Evolutionary conservation across 495 filamentous ascomycete species (phyloP).

Genomic region (Lichenothelia convexa): DNA sequence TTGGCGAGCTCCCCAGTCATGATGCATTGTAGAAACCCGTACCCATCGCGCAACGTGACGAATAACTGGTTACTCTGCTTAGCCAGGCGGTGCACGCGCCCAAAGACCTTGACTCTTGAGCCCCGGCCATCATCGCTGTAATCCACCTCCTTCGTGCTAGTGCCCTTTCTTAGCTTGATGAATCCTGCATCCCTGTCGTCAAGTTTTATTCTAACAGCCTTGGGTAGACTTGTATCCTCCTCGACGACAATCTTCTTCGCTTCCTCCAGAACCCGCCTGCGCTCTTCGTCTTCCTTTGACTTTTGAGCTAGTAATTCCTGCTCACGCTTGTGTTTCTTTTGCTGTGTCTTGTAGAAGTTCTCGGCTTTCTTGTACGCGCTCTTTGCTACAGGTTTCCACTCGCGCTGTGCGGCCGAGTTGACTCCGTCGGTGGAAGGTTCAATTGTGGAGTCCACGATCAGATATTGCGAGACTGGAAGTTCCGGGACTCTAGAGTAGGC

Average conservation of each 20-base stretch:
- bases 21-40: conserved; percentile 78
- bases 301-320: conserved; percentile 42
- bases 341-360: conserved; percentile 40
- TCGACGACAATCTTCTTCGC: conserved; percentile 74
- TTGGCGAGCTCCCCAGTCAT: conserved; percentile 69
- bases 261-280: conserved; percentile 50
- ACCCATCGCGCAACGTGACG: conserved; percentile 72
- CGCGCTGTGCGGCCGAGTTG: conserved; percentile 33
- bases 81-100: conserved; percentile 70
- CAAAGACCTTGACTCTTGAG: conserved; percentile 64
- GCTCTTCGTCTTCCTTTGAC: conserved; percentile 52
- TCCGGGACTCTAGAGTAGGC: conserved; percentile 55
- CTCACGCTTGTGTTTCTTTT: conserved; percentile 29
- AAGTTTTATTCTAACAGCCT: conserved; percentile 57
- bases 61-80: conserved; percentile 79
- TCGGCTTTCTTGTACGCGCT: conserved; percentile 66
- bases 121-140: conserved; percentile 39
- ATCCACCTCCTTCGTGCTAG: conserved; percentile 18
- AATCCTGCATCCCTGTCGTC: conserved; percentile 28
- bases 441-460: conserved; percentile 35
- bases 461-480: conserved; percentile 51
- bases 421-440: conserved; percentile 30
- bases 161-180: conserved; percentile 20
- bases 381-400: conserved; percentile 72
- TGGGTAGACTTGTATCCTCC: conserved; percentile 64